phyloP scores from a whole-genome alignment of 106 monocot species.

The Ottelia alismoides region DNA sequence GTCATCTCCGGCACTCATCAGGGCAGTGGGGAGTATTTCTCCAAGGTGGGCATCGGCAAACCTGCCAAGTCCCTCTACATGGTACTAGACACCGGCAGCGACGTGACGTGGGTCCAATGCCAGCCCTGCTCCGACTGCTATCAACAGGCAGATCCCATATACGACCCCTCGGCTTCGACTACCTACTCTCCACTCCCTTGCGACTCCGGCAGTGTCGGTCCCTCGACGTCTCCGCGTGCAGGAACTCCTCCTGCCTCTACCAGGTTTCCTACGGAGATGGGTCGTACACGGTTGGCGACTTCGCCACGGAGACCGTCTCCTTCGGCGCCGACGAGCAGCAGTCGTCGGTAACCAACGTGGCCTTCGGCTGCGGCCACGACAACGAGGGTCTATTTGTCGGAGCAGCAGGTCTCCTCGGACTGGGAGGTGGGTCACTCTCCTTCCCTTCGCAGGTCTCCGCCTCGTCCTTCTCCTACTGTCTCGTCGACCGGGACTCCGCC shows the following conservation, averaged over 20 bases:
- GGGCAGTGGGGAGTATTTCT: conserved; percentile 76
- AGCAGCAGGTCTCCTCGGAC: conserved; percentile 48
- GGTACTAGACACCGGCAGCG: conserved; percentile 75
- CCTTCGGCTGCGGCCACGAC: conserved; percentile 62
- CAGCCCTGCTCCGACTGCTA: conserved; percentile 67
- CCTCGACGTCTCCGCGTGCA: conserved; percentile 52
- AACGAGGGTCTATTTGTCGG: conserved; percentile 69
- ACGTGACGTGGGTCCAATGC: conserved; percentile 71
- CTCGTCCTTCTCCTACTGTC: conserved; percentile 53
- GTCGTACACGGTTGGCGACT: conserved; percentile 66
- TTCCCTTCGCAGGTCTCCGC: conserved; percentile 57
- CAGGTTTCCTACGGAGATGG: conserved; percentile 82
- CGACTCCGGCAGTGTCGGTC: conserved; percentile 30
- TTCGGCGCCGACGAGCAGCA: conserved; percentile 24
- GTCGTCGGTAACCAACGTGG: conserved; percentile 17
- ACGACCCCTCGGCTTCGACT: conserved; percentile 39
- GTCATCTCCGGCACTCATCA: too few relatives aligned
- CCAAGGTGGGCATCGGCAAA: conserved; percentile 36
- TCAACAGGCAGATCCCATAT: conserved; percentile 50
- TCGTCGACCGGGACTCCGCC: conserved; percentile 54
- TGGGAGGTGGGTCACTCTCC: conserved; percentile 54
- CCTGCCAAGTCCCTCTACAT: conserved; percentile 35
- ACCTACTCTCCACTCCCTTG: conserved; percentile 36
- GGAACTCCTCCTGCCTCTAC: conserved; percentile 54
- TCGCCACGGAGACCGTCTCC: conserved; percentile 41